Percentiles rank a stretch among this genome's conserved stretches.
These are phyloP conservation scores for Leccinum subtestaceum DNA, from an alignment of 768 basidiomycete species.

Conservation along the genomic window DNA sequence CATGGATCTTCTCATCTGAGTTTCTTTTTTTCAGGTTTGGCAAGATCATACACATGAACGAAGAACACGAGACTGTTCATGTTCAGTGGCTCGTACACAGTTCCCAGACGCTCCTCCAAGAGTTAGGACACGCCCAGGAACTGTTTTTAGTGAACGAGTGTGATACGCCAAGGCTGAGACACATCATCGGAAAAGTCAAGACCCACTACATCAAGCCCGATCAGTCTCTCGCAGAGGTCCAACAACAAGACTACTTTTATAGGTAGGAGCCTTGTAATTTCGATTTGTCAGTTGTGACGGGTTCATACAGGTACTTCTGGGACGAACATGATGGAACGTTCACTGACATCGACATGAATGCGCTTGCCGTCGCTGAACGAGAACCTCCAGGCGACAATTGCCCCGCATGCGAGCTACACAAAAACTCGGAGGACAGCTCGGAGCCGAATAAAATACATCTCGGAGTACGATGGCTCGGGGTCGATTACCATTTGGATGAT, in stretches of 20 bases:
- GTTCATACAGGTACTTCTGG: constrained; percentile 46
- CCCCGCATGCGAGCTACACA: constrained; percentile 39
- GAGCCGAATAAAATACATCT: constrained; percentile 30
- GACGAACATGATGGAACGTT: constrained; percentile 45
- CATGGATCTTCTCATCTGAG: neutral
- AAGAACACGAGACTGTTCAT: constrained; percentile 47
- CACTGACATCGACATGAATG: constrained; percentile 36
- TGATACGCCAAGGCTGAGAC: constrained; percentile 29
- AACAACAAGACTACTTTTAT: constrained; percentile 51
- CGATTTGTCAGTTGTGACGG: constrained; percentile 1
- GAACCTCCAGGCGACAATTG: constrained; percentile 51
- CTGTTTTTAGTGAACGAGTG: constrained; percentile 62
- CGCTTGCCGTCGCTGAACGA: constrained; percentile 7
- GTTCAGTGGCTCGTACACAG: constrained; percentile 77
- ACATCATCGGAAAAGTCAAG: constrained; percentile 21
- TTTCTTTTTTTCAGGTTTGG: constrained; percentile 54
- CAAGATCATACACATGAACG: constrained; percentile 53
- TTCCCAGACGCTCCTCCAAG: constrained; percentile 55
- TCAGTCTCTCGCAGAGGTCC: constrained; percentile 24
- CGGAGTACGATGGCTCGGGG: constrained; percentile 47
- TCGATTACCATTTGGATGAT: constrained; percentile 59
- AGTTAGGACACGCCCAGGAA: constrained; percentile 62
- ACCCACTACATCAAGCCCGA: constrained; percentile 37
- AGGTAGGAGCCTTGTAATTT: constrained; percentile 38
- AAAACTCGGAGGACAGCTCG: constrained; percentile 33